Evolutionary conservation across 768 basidiomycete species (phyloP), one percentile per base, ranked within the genome.

Genomic region (Rhizopogon roseolus): DNA sequence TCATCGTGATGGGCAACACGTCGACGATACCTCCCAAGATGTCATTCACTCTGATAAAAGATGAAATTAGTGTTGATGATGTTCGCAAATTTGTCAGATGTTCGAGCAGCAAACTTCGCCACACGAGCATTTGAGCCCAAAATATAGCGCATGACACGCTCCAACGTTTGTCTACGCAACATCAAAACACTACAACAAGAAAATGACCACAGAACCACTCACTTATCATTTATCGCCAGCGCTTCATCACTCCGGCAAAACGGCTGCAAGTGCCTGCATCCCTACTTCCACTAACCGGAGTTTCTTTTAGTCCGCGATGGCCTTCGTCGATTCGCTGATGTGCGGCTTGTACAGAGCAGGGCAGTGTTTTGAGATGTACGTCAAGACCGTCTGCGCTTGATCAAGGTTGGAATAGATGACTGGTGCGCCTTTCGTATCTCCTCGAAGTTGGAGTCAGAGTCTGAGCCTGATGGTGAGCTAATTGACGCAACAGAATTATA

Each of bases 61-160:
- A n/a, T n/a, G n/a, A n/a, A n/a, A n/a, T n/a, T n/a, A n/a, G n/a
- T n/a, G n/a, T n/a, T n/a, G n/a, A n/a, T n/a, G n/a, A n/a, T n/a
- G n/a, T n/a, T n/a, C n/a, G n/a, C n/a, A n/a, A n/a, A n/a, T n/a
- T n/a, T n/a, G n/a, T n/a, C n/a, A n/a, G n/a, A 64, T 34, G 90
- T 74, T 19, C 93, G 81, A 2, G 90, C 83, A 1, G 93, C 89
- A 66, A 91, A 95, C 66, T 98, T 98, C 17, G 92, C 88, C 57
- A 86, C 82, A 19, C 81, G 77, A 25, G 75, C 72, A 50, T 87
- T 80, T 4, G 80, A 76, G 27, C 81, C 81, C 29, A 84, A 61
- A 0, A 80, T 86, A 58, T 82, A 79, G 40, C 80, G 79, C 49
- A 70, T 71, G 13, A 89, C 74, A 14, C 85, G 77, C 27, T 93